Percentiles rank a stretch among this genome's conserved stretches.
These are phyloP conservation scores for Blastocystis sp. DNA, from an alignment of 352 stramenopile genomes.

Conservation along the genomic window DNA sequence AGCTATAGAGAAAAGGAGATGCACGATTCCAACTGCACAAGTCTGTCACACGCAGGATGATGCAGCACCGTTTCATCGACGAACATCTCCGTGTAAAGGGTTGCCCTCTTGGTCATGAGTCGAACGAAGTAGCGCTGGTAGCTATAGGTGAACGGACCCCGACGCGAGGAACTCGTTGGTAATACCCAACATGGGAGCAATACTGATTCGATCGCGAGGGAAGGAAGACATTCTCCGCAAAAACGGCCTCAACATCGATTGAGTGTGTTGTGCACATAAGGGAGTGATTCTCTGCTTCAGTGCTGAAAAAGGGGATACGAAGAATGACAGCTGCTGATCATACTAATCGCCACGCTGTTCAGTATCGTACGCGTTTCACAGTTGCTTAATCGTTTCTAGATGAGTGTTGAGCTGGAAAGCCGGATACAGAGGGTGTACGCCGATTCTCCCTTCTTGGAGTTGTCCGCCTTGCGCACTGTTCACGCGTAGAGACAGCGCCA, in stretches of 20 bases:
- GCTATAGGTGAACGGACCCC: neutral
- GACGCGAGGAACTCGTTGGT: constrained; percentile 17
- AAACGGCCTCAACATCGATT: neutral
- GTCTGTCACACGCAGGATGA: constrained; percentile 1
- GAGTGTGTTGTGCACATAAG: too few species aligned
- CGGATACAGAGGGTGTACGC: neutral
- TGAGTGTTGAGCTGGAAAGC: neutral
- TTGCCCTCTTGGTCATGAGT: constrained; percentile 36
- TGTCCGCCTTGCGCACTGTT: neutral
- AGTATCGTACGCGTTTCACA: too few species aligned
- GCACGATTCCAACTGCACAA: neutral
- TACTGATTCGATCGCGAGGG: constrained; percentile 2
- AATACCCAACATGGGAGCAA: constrained; percentile 56
- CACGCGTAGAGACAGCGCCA: neutral
- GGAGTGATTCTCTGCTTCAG: too few species aligned
- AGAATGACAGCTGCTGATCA: too few species aligned
- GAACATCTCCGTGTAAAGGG: constrained; percentile 60
- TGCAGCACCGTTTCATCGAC: constrained; percentile 49
- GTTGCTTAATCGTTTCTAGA: too few species aligned
- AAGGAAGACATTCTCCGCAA: constrained; percentile 27
- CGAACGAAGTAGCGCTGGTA: constrained; percentile 54
- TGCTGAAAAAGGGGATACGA: too few species aligned
- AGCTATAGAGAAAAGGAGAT: neutral
- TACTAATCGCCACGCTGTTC: too few species aligned
- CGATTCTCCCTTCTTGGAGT: constrained; percentile 32